Conservation (phyloP, 805 yeast genomes). For the Wickerhamomyces strasburgensis region DNA sequence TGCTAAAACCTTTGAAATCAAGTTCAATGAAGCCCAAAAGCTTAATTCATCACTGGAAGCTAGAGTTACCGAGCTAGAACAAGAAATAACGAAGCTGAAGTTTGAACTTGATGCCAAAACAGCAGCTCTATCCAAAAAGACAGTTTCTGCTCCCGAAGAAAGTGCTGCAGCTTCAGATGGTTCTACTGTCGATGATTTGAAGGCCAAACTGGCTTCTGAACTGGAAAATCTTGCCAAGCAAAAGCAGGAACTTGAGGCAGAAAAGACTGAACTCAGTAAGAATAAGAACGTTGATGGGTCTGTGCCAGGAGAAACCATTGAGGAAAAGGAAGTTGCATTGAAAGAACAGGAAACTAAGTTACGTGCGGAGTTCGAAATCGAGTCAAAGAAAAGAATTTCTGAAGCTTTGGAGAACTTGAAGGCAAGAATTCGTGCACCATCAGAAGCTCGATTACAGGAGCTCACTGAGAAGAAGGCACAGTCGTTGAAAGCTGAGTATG, state of each 20-base stretch:
- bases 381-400: conserved; percentile 21
- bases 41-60: conserved; percentile 32
- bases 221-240: conserved; percentile 5
- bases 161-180: conserved; percentile 3
- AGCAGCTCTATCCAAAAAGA: neutral
- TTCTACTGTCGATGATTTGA: conserved; percentile 5
- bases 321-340: conserved; percentile 15
- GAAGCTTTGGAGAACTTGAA: conserved; percentile 24
- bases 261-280: conserved; percentile 6
- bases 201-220: conserved; percentile 2
- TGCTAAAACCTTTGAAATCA: conserved; percentile 34
- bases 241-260: conserved; percentile 3
- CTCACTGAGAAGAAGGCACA: conserved; percentile 24
- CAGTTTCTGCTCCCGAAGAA: neutral
- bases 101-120: conserved; percentile 2
- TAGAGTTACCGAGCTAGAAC: conserved; percentile 12
- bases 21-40: conserved; percentile 28
- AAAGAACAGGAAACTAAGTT: conserved; percentile 22
- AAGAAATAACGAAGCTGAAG: conserved; percentile 2
- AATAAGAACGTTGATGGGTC: conserved; percentile 2
- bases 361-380: conserved; percentile 24
- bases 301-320: conserved; percentile 6
- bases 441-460: conserved; percentile 30
- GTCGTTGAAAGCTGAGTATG: conserved; percentile 24
- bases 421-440: conserved; percentile 33